A percentile compares a stretch with the other conserved stretches of the same genome.
phyloP scores from a whole-genome alignment of 2,329 filamentous ascomycete genomes.

The Penicillium sp. region DNA sequence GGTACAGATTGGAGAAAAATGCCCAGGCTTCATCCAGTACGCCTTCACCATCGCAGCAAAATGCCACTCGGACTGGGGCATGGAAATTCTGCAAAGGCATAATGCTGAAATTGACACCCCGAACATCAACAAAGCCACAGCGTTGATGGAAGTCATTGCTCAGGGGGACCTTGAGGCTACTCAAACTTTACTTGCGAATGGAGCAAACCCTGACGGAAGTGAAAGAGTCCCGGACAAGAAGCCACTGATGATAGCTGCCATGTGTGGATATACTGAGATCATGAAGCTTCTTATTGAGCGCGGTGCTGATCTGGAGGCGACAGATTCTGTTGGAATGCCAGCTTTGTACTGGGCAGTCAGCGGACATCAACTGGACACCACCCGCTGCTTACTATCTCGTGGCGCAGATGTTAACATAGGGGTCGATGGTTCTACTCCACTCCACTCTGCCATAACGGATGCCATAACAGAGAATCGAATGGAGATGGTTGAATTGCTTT shows the following conservation, averaged over 20 bases:
- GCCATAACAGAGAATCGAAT: neutral
- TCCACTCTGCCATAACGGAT: conserved; percentile 1
- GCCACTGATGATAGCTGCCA: conserved; percentile 13
- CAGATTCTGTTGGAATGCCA: neutral
- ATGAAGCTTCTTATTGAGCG: conserved; percentile 4
- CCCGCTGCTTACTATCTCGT: neutral
- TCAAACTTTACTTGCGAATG: conserved; percentile 14
- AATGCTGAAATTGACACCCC: conserved; percentile 17
- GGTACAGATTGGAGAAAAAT: conserved; percentile 9
- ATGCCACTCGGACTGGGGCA: conserved; percentile 7
- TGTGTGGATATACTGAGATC: conserved; percentile 8
- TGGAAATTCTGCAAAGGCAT: conserved; percentile 13
- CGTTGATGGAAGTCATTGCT: conserved; percentile 10
- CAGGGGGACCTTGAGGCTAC: conserved; percentile 4
- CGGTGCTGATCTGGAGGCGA: conserved; percentile 2
- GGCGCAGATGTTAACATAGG: conserved; percentile 3
- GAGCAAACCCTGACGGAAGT: conserved; percentile 16
- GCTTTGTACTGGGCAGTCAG: conserved; percentile 7
- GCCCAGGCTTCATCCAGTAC: conserved; percentile 4
- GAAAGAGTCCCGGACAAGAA: neutral
- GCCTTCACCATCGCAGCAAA: conserved; percentile 12
- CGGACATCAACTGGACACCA: neutral
- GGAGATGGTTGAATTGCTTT: conserved; percentile 18
- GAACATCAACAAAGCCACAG: conserved; percentile 3
- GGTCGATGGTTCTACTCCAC: conserved; percentile 3